Base-by-base conservation (phyloP, 306 rosid genomes). In the Oemleria cerasiformis region DNA sequence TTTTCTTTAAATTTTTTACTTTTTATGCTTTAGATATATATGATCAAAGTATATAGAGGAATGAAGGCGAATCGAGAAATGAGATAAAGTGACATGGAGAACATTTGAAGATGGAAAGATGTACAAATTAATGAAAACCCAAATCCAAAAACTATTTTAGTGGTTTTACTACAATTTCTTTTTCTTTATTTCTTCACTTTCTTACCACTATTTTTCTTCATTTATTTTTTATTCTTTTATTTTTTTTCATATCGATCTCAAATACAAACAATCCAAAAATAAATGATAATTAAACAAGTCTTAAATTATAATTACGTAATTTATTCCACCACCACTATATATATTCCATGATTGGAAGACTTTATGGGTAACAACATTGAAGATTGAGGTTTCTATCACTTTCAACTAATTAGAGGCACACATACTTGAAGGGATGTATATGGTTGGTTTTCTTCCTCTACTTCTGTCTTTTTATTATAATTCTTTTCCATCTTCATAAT, bases 341-440 rank as follows among this genome's bases (percentile, higher is more conserved):
- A 9, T 57, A 25, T 60, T 4, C 44, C 21, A 34, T 17, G 2
- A 8, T 30, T 0, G 23, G 43, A 66, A 30, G 43, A 66, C 58
- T 25, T 15, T 9, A 5, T 1, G 25, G 25, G 15, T 44, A 45
- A 44, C 57, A 51, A 51, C 4, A 51, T 19, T 51, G 15, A 9
- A 65, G 43, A 48, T 14, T 14, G 42, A 36, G 23, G 34, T 7
- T 43, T 4, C 6, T 8, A 25, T 67, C 58, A 67, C 34, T 67
- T 48, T 49, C n/a, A 49, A 67, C 59, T 67, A 67, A 20, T 50
- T 34, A n/a, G 47, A 13, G 13, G 34, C 72, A 50, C 19, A 50
- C 44, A 23, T 5, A 58, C 16, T 14, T 2, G 56, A 50, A 50
- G 56, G 23, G 3, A 16, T 3, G 6, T 5, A 1, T 68, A 34